These are phyloP conservation scores for Mortierella polycephala DNA, from an alignment of 371 early-diverging fungal genomes.

Conservation along the genomic window DNA sequence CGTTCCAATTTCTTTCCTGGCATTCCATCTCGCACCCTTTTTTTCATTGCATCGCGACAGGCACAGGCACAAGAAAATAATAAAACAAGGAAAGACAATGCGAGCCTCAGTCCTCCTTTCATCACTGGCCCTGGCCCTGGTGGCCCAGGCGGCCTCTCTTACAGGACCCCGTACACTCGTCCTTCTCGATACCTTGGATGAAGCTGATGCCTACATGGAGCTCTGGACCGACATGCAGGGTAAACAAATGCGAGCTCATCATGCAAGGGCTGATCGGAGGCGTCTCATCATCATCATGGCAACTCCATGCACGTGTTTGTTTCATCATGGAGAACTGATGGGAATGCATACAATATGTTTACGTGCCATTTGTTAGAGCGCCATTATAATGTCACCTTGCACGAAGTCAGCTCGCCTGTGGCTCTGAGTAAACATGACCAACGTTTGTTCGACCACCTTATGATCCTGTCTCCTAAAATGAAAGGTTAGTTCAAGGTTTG, in stretches of 20 bases:
- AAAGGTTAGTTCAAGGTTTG: slow-evolving; percentile 57
- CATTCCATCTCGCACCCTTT: neutral
- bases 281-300: slow-evolving; percentile 3
- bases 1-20: neutral
- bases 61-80: neutral
- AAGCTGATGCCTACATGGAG: slow-evolving; percentile 62
- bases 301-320: slow-evolving; percentile 8
- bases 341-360: neutral
- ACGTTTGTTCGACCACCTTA: slow-evolving; percentile 73
- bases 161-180: slow-evolving; percentile 79
- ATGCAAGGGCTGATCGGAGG: too few species aligned
- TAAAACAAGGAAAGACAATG: slow-evolving; percentile 14
- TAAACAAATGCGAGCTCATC: slow-evolving; percentile 25
- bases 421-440: slow-evolving; percentile 63
- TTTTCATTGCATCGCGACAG: neutral
- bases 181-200: slow-evolving; percentile 71
- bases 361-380: slow-evolving; percentile 62
- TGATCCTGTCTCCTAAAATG: slow-evolving; percentile 76
- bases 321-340: neutral
- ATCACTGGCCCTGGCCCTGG: slow-evolving; percentile 42
- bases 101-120: slow-evolving; percentile 40
- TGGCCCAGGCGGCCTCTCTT: slow-evolving; percentile 53
- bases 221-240: slow-evolving; percentile 76
- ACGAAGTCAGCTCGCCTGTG: slow-evolving; percentile 56
- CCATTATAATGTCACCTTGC: slow-evolving; percentile 67